Base-by-base conservation (phyloP, 257 asterid genomes). In the Striga asiatica region DNA sequence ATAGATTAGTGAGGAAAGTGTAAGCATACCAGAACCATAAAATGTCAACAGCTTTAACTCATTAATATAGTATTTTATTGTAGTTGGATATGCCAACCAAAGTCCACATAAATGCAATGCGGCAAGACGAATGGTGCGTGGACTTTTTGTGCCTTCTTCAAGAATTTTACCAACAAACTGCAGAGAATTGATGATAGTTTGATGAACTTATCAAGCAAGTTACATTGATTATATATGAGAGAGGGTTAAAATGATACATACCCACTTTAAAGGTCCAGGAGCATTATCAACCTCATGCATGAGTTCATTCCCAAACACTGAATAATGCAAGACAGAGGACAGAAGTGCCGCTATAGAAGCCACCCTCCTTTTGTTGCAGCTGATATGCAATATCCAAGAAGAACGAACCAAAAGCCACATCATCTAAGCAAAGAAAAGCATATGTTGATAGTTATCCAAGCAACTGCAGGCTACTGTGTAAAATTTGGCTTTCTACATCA, bases 331-430 rank as follows among this genome's bases (percentile, higher is more conserved):
- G 61, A 91, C 83, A 42, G 92, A 77, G 54, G 98, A 91, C 62
- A 91, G 57, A 52, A 91, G 94, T 66, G 98, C 94, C 58, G 98
- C 96, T 61, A 91, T 86, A 53, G 93, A 89, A 69, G 98, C 96
- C 68, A 91, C 93, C 78, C 96, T 81, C 73, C 98, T 77, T 65
- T 91, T 91, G 60, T 87, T 86, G 83, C 95, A 91, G 76, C 87
- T 91, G 41, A 61, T 78, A 46, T 91, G 98, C 75, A 87, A 71
- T 65, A 87, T 71, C 98, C 96, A 91, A 59, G 96, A 81, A 56
- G 96, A 80, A 54, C 50, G 80, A 65, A 87, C 98, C 78, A 91
- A 77, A 71, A 61, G 73, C 94, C 95, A 91, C 89, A 87, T 80
- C 96, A 82, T 80, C 95, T 83, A 60, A 52, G 56, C 56, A 34